phyloP scores from a whole-genome alignment of 495 filamentous ascomycete genomes.

The Aspergillus heteromorphus region DNA sequence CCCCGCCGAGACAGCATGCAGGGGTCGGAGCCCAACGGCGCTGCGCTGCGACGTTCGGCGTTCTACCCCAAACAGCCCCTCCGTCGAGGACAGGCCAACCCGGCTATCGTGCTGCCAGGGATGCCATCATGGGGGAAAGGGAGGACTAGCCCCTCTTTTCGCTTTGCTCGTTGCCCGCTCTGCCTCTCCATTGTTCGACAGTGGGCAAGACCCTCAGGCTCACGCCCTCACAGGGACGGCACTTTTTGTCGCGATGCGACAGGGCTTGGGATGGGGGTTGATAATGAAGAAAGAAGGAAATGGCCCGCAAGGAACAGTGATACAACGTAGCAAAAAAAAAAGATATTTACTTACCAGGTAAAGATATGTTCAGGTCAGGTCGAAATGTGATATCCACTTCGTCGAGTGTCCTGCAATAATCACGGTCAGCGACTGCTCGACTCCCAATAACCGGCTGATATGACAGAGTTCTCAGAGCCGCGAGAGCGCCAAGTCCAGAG shows the following conservation, averaged over 20 bases:
- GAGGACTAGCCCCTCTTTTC: neutral
- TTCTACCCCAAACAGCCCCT: neutral
- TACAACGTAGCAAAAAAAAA: neutral
- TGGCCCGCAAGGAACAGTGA: neutral
- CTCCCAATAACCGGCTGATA: too few relatives aligned
- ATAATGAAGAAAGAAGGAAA: neutral
- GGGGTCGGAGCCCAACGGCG: conserved; percentile 3
- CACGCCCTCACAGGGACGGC: neutral
- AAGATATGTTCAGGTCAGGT: neutral
- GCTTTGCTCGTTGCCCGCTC: neutral
- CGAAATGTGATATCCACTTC: neutral
- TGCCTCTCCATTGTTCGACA: neutral
- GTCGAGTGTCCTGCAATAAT: neutral
- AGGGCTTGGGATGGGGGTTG: neutral
- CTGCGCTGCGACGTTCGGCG: neutral
- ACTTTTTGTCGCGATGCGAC: too few relatives aligned
- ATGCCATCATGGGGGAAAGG: neutral
- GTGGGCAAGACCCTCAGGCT: neutral
- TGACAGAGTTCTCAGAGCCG: neutral
- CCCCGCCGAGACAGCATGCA: conserved; percentile 12
- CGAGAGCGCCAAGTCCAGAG: neutral
- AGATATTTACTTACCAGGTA: neutral
- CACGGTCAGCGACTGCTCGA: neutral
- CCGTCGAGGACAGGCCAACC: neutral
- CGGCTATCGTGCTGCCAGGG: neutral